phyloP scores from a whole-genome alignment of 176 grass and related monocot species.

The Metroxylon sagu region DNA sequence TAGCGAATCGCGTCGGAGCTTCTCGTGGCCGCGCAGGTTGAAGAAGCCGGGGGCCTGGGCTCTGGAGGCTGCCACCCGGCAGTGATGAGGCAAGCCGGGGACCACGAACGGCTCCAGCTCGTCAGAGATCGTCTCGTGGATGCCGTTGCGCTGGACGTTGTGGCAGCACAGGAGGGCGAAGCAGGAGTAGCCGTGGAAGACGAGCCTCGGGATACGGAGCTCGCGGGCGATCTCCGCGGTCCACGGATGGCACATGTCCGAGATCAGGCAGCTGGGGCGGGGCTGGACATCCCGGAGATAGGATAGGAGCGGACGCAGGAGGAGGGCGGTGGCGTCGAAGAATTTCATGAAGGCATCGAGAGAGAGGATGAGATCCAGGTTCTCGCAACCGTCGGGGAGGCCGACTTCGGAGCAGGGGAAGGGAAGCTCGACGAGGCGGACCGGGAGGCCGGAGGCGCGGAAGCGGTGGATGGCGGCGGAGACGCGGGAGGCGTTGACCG shows the following conservation, averaged over 20 bases:
- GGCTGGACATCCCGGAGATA: constrained; percentile 3
- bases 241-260: constrained; percentile 46
- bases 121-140: constrained; percentile 21
- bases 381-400: constrained; percentile 41
- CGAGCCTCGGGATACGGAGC: constrained; percentile 27
- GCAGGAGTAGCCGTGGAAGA: constrained; percentile 45
- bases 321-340: constrained; percentile 22
- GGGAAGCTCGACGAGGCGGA: constrained; percentile 15
- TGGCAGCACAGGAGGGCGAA: constrained; percentile 35
- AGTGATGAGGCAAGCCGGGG: constrained; percentile 21
- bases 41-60: constrained; percentile 30
- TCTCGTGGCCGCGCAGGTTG: too few relatives aligned
- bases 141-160: constrained; percentile 29
- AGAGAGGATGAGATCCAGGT: constrained; percentile 23
- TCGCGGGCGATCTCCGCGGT: constrained; percentile 27
- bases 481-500: constrained; percentile 23
- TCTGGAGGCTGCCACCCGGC: constrained; percentile 18
- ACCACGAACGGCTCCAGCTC: constrained; percentile 28
- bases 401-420: constrained; percentile 32
- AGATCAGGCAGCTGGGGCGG: constrained; percentile 31
- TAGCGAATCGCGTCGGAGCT: background rate
- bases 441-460: background rate
- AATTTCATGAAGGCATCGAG: constrained; percentile 1
- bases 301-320: constrained; percentile 21
- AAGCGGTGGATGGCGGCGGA: constrained; percentile 24